Conservation (phyloP, 129 eudicot genomes). For the Arctium lappa region DNA sequence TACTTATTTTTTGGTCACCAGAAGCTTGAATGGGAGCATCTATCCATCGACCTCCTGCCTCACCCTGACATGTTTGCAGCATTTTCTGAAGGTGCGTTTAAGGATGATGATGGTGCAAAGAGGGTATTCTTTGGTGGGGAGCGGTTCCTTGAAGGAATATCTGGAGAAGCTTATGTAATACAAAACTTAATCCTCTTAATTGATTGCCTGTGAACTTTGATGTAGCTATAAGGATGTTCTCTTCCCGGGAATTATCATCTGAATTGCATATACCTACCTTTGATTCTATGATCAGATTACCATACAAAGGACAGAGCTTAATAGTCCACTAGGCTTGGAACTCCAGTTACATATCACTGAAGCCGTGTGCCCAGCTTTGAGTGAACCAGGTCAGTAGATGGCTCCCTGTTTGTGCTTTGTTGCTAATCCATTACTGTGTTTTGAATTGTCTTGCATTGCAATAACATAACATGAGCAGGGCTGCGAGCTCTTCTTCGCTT, state of each 20-base stretch:
- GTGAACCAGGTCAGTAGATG: conserved; percentile 82
- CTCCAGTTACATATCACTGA: conserved; percentile 84
- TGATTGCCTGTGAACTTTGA: conserved; percentile 24
- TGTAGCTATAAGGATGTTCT: conserved; percentile 18
- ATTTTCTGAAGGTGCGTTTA: conserved; percentile 63
- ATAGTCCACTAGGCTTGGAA: conserved; percentile 89
- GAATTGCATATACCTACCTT: conserved; percentile 13
- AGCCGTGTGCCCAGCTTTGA: conserved; percentile 96
- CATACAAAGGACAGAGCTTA: conserved; percentile 83
- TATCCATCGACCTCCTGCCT: conserved; percentile 94
- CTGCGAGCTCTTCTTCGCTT: conserved; percentile 95
- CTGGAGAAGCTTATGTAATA: conserved; percentile 98
- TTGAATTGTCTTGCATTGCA: conserved; percentile 4
- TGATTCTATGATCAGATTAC: conserved; percentile 64
- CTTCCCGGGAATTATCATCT: conserved; percentile 9
- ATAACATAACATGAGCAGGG: conserved; percentile 50
- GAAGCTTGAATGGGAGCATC: conserved; percentile 97
- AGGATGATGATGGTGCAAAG: conserved; percentile 96
- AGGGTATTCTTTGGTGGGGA: conserved; percentile 96
- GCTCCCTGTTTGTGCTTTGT: conserved; percentile 12
- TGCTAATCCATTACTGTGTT: conserved; percentile 1
- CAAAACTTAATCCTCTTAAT: conserved; percentile 25
- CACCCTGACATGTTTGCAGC: conserved; percentile 97
- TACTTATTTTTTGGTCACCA: conserved; percentile 40
- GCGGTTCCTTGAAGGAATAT: conserved; percentile 90